A percentile compares a stretch with the other conserved stretches of the same genome.
Conservation (phyloP, 2,329 filamentous ascomycete species). For the Akanthomyces dipterigenus region DNA sequence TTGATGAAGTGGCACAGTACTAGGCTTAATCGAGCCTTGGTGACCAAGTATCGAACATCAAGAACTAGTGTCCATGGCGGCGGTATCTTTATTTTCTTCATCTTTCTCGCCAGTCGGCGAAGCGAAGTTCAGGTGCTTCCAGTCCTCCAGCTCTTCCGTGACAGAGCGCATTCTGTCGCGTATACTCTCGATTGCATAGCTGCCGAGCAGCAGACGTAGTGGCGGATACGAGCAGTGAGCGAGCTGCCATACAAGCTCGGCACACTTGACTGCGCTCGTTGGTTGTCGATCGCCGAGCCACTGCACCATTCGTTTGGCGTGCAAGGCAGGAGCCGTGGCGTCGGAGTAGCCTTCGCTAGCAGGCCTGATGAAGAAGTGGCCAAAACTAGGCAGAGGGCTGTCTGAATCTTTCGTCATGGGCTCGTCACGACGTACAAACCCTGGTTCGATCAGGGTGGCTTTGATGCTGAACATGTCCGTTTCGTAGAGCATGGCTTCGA, state of each 20-base stretch:
- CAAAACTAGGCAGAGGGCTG: slow-evolving; percentile 69
- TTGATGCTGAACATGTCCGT: slow-evolving; percentile 88
- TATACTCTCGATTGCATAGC: slow-evolving; percentile 93
- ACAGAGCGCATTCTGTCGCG: slow-evolving; percentile 82
- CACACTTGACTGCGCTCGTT: slow-evolving; percentile 85
- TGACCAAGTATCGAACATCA: neutral
- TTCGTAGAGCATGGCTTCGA: slow-evolving; percentile 96
- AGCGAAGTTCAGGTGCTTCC: slow-evolving; percentile 74
- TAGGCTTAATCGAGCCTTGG: neutral
- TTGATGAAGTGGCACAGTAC: neutral
- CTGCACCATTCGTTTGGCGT: slow-evolving; percentile 85
- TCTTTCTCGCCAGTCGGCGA: slow-evolving; percentile 8
- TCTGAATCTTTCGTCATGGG: slow-evolving; percentile 40
- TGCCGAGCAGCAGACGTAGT: slow-evolving; percentile 76
- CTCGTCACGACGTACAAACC: slow-evolving; percentile 81
- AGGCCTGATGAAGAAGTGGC: slow-evolving; percentile 85
- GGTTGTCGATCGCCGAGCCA: slow-evolving; percentile 92
- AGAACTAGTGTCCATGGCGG: slow-evolving; percentile 6
- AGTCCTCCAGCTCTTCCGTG: slow-evolving; percentile 91
- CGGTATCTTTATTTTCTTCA: slow-evolving; percentile 3
- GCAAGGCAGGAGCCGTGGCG: slow-evolving; percentile 73
- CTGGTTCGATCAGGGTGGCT: slow-evolving; percentile 86
- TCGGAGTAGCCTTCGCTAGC: slow-evolving; percentile 75
- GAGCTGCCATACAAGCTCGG: slow-evolving; percentile 89
- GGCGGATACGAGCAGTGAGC: slow-evolving; percentile 94